Conservation (phyloP, 345 rosid species). For the Citrus mangshanensis region DNA sequence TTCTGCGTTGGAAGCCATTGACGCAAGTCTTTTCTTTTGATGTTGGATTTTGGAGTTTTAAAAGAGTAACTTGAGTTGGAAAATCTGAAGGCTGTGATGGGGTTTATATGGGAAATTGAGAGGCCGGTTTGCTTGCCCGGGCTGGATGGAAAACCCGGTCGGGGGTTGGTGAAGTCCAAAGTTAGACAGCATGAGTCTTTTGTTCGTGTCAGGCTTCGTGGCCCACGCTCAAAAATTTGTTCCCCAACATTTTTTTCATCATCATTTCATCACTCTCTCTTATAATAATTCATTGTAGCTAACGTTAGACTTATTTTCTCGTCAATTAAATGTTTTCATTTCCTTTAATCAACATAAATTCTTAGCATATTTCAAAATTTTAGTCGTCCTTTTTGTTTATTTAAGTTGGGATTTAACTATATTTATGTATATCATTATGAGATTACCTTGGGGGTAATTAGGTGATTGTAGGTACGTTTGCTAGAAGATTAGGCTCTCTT, state of each 20-base stretch:
- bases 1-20: constrained; percentile 54
- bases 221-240: background rate
- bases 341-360: background rate
- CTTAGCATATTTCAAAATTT: rapidly evolving
- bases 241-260: too few relatives aligned
- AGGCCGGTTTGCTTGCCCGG: constrained; percentile 21
- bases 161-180: constrained; percentile 31
- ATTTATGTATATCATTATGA: background rate
- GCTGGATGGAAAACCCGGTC: constrained; percentile 23
- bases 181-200: background rate
- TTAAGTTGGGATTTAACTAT: background rate
- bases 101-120: constrained; percentile 12
- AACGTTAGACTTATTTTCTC: too few relatives aligned
- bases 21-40: background rate
- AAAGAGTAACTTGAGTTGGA: background rate
- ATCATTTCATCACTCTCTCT: too few relatives aligned
- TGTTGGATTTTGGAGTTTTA: background rate
- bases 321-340: too few relatives aligned
- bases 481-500: background rate
- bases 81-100: background rate
- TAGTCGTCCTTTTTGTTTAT: background rate
- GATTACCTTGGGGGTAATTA: background rate
- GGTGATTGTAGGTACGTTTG: background rate
- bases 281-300: too few relatives aligned
- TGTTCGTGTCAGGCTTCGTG: background rate